Conservation (phyloP, 345 rosid genomes). For the Turritis glabra region DNA sequence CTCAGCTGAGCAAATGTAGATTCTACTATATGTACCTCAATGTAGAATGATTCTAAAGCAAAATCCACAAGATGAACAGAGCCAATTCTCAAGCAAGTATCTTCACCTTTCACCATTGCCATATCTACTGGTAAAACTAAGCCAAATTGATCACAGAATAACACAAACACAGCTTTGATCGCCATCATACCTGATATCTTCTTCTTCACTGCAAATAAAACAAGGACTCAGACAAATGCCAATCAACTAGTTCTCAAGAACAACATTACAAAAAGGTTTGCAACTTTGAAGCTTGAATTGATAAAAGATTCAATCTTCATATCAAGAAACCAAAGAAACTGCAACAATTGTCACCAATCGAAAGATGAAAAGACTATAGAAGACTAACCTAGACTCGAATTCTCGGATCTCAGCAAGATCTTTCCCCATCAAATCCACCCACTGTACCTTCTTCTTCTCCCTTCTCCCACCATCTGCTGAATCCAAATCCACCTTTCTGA, state of each 20-base stretch:
- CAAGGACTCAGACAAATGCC: conserved; percentile 5
- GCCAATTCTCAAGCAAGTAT: conserved; percentile 9
- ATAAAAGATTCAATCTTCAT: conserved; percentile 1
- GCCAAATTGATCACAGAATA: conserved; percentile 47
- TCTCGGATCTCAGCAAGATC: conserved; percentile 77
- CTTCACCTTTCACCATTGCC: conserved; percentile 21
- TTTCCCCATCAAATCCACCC: conserved; percentile 80
- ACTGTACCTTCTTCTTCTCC: conserved; percentile 67
- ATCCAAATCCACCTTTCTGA: conserved; percentile 45
- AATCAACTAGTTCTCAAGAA: neutral
- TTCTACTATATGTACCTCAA: conserved; percentile 38
- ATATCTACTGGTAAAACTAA: neutral
- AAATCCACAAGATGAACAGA: conserved; percentile 16
- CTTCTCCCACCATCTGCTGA: conserved; percentile 28
- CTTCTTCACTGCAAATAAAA: conserved; percentile 54
- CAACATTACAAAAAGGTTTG: neutral
- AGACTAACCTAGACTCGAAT: conserved; percentile 65
- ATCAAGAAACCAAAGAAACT: neutral
- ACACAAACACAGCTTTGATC: conserved; percentile 53
- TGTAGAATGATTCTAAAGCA: conserved; percentile 21
- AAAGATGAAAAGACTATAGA: neutral
- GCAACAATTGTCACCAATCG: neutral
- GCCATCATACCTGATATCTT: conserved; percentile 41
- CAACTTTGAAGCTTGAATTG: conserved; percentile 3
- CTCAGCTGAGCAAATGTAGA: conserved; percentile 21